Evolutionary conservation across 208 protist genomes (phyloP).

Genomic region (Acanthamoeba divionensis): DNA sequence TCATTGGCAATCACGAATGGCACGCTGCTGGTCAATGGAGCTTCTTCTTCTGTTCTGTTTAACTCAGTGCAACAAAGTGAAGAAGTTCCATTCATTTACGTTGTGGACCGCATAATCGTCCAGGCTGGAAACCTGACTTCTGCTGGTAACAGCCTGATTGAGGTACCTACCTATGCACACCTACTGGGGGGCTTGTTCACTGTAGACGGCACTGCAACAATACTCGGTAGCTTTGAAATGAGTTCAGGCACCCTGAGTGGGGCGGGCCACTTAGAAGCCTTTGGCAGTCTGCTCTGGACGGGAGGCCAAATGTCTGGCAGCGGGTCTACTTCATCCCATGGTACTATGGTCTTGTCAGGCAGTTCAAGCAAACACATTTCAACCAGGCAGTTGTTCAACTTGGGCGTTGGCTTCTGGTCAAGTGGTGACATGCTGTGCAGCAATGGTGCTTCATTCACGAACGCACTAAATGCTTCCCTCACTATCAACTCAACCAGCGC

Average conservation of each 20-base stretch:
- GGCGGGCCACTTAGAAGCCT: background rate
- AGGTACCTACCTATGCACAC: background rate
- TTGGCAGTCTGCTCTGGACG: background rate
- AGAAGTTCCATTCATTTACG: no score
- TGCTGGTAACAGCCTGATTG: no score
- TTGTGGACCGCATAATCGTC: no score
- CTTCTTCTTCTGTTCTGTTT: no score
- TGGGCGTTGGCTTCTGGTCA: constrained; percentile 25
- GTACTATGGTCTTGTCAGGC: background rate
- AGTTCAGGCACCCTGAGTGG: background rate
- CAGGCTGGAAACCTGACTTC: no score
- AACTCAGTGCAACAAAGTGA: no score
- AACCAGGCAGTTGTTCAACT: background rate
- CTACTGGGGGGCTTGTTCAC: constrained; percentile 23
- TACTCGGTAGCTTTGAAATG: background rate
- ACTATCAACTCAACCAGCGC: background rate
- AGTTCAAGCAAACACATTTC: background rate
- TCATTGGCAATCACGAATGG: no score
- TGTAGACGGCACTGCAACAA: background rate
- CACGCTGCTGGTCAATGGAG: no score
- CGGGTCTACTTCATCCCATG: constrained; percentile 4
- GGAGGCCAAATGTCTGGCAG: constrained; percentile 19
- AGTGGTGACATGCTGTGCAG: background rate
- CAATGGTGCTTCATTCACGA: constrained; percentile 6
- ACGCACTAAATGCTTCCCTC: background rate